phyloP scores from a whole-genome alignment of 176 grass and related monocot genomes.

The Carex littledalei region DNA sequence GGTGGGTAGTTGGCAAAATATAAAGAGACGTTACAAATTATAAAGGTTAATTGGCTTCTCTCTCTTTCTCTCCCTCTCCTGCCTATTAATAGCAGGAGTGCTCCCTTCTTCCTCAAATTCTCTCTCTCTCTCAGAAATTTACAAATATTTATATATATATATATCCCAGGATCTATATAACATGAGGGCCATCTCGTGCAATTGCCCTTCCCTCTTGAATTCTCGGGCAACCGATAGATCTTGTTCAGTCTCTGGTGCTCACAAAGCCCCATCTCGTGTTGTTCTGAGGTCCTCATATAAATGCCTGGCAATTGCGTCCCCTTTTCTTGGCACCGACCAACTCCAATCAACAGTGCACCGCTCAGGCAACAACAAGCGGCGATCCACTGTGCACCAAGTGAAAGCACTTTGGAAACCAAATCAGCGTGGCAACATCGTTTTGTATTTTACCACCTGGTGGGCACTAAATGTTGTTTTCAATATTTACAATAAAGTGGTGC shows the following conservation, averaged over 20 bases:
- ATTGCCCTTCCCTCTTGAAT: not conserved
- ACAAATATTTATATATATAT: too few species aligned
- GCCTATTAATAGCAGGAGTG: not conserved
- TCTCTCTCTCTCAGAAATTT: not conserved
- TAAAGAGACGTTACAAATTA: constrained; percentile 8
- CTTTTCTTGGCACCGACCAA: constrained; percentile 12
- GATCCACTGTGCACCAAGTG: constrained; percentile 15
- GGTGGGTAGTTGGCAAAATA: not conserved
- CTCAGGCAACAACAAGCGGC: constrained; percentile 27
- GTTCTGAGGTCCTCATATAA: constrained; percentile 17
- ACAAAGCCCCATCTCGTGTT: not conserved
- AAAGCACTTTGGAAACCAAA: constrained; percentile 23
- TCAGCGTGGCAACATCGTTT: constrained; percentile 45
- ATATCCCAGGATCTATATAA: not conserved
- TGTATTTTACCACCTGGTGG: constrained; percentile 98
- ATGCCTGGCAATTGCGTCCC: constrained; percentile 19
- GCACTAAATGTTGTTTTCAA: constrained; percentile 87
- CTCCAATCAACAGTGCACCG: constrained; percentile 18
- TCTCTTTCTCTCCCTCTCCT: not conserved
- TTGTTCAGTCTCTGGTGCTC: constrained; percentile 29
- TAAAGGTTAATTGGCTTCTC: not conserved
- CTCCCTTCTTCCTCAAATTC: not conserved
- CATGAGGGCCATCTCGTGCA: constrained; percentile 14
- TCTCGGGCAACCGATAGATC: not conserved
- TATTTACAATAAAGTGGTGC: constrained; percentile 95